These are phyloP conservation scores for Candida ulmi DNA, from an alignment of 805 yeast species.

Conservation along the genomic window DNA sequence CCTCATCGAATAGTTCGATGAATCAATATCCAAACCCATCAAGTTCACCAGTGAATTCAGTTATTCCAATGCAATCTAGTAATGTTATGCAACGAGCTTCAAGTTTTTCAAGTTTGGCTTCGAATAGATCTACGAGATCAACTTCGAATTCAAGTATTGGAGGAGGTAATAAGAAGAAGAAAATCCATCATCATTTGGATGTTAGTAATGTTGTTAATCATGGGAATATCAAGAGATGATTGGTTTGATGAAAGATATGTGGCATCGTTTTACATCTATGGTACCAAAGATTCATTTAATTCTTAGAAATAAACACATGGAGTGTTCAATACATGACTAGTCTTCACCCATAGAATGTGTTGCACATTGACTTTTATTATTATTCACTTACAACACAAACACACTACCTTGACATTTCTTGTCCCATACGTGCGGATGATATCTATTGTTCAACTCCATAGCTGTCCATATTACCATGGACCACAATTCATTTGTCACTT, in stretches of 20 bases:
- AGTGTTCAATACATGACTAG: no score
- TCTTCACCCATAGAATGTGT: no score
- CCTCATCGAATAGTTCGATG: background rate
- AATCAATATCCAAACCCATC: background rate
- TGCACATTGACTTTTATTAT: no score
- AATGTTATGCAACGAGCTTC: slow-evolving; percentile 8
- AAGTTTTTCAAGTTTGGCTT: slow-evolving; percentile 15
- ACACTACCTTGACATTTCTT: no score
- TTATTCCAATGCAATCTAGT: background rate
- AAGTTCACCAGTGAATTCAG: background rate
- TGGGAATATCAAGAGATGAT: background rate
- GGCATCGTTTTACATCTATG: background rate
- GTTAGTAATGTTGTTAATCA: slow-evolving; percentile 11
- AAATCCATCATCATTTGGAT: slow-evolving; percentile 23
- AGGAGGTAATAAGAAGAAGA: slow-evolving; percentile 5
- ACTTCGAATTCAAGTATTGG: slow-evolving; percentile 3
- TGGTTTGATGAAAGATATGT: background rate
- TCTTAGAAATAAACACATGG: no score
- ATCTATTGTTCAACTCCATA: no score
- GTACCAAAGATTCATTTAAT: no score
- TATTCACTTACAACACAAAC: no score
- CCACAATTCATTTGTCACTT: no score
- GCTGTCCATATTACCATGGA: no score
- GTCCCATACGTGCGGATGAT: no score
- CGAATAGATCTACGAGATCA: slow-evolving; percentile 8